Evolutionary conservation across 2,329 filamentous ascomycete species (phyloP).

Genomic region (Hypoxylon rubiginosum): DNA sequence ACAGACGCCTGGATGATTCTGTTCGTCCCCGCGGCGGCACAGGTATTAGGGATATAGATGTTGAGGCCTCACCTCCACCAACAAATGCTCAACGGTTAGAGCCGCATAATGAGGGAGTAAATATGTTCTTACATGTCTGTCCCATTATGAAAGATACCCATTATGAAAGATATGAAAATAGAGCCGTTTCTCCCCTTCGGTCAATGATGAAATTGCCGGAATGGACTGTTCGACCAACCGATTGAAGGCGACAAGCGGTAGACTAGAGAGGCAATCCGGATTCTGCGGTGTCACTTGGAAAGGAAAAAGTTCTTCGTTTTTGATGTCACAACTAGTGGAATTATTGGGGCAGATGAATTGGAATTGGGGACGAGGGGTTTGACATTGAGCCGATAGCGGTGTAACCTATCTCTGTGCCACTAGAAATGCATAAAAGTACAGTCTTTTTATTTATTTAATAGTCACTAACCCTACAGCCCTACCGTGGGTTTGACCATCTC

Average conservation of each 20-base stretch:
- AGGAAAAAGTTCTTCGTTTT: slow-evolving; percentile 14
- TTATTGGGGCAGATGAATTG: slow-evolving; percentile 17
- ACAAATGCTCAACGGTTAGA: slow-evolving; percentile 2
- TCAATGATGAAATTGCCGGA: slow-evolving; percentile 3
- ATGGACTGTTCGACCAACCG: slow-evolving; percentile 12
- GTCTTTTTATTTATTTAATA: neutral
- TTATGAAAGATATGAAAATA: neutral
- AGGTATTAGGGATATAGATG: slow-evolving; percentile 3
- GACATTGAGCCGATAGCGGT: slow-evolving; percentile 37
- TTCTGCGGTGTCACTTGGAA: slow-evolving; percentile 19
- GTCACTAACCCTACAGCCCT: too few species aligned
- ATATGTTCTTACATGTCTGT: neutral
- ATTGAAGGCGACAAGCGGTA: slow-evolving; percentile 15
- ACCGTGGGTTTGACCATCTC: too few species aligned
- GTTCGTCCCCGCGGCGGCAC: slow-evolving; percentile 5
- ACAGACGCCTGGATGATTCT: slow-evolving; percentile 1
- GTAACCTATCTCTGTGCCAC: slow-evolving; percentile 4
- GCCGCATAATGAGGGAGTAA: neutral
- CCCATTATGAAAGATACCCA: neutral
- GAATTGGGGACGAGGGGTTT: slow-evolving; percentile 4
- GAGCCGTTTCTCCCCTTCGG: neutral
- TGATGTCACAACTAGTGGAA: slow-evolving; percentile 34
- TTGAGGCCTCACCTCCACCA: slow-evolving; percentile 10
- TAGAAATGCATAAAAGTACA: neutral
- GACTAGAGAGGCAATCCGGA: slow-evolving; percentile 37